These are phyloP conservation scores for Rhodotorula sp. DNA, from an alignment of 1,284 basidiomycete genomes.

Conservation along the genomic window DNA sequence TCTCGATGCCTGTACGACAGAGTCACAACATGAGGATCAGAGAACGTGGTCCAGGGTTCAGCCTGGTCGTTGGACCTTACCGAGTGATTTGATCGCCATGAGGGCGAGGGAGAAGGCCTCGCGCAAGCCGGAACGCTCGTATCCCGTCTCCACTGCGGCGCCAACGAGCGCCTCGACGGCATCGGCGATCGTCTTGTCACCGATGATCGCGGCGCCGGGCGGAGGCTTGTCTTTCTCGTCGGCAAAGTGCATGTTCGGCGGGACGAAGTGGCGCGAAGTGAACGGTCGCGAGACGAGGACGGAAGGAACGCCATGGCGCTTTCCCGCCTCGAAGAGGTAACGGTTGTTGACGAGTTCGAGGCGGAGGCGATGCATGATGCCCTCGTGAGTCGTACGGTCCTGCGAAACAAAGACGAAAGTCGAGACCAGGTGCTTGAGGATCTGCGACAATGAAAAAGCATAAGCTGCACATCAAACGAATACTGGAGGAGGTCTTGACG, in stretches of 20 bases:
- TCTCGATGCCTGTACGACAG: conserved; percentile 3
- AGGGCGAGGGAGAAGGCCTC: conserved; percentile 66
- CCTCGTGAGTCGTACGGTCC: conserved; percentile 44
- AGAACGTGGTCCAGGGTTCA: neutral
- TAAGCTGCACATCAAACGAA: neutral
- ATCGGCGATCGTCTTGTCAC: conserved; percentile 30
- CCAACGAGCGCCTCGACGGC: conserved; percentile 70
- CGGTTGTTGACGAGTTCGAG: conserved; percentile 23
- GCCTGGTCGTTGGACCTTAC: neutral
- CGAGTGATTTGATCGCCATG: conserved; percentile 60
- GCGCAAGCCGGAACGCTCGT: conserved; percentile 50
- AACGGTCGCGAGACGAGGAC: conserved; percentile 23
- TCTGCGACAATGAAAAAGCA: conserved; percentile 43
- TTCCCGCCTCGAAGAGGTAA: conserved; percentile 11
- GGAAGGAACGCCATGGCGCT: conserved; percentile 8
- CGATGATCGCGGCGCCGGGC: conserved; percentile 3
- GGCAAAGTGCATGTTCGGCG: conserved; percentile 9
- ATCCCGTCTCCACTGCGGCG: conserved; percentile 53
- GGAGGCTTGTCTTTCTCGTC: conserved; percentile 2
- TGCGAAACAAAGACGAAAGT: conserved; percentile 67
- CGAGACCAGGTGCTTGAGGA: conserved; percentile 64
- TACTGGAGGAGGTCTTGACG: neutral
- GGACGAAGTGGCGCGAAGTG: conserved; percentile 18
- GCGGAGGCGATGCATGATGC: conserved; percentile 15
- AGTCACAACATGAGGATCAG: conserved; percentile 30